Evolutionary conservation across 2,329 filamentous ascomycete species (phyloP).

Genomic region (Trichophyton verrucosum): DNA sequence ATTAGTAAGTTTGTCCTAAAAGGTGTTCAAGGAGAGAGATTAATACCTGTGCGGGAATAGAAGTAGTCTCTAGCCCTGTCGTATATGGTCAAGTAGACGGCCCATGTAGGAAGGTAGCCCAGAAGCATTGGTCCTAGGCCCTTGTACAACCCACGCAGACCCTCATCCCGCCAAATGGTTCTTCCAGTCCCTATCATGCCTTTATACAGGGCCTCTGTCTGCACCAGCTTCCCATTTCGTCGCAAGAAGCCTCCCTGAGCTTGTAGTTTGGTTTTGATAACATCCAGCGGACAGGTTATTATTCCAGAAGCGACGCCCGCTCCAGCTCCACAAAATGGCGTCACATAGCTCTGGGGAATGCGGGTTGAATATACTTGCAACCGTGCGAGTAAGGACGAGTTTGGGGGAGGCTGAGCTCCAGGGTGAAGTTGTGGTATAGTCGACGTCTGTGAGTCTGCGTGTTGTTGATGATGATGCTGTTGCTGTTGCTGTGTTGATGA

Average conservation of each 20-base stretch:
- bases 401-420: conserved; percentile 20
- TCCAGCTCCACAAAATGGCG: conserved; percentile 73
- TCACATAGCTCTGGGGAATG: conserved; percentile 50
- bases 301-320: conserved; percentile 88
- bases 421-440: conserved; percentile 17
- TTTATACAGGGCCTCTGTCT: conserved; percentile 55
- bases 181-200: conserved; percentile 76
- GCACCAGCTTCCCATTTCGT: conserved; percentile 26
- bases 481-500: conserved; percentile 11
- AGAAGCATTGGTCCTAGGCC: conserved; percentile 88
- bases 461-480: conserved; percentile 15
- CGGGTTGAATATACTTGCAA: conserved; percentile 33
- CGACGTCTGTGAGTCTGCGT: conserved; percentile 13
- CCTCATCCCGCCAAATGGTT: conserved; percentile 79
- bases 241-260: conserved; percentile 73
- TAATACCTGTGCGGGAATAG: conserved; percentile 50
- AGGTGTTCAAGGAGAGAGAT: conserved; percentile 13
- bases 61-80: conserved; percentile 72
- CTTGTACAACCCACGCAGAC: conserved; percentile 79
- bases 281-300: conserved; percentile 91
- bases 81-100: conserved; percentile 88
- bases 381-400: conserved; percentile 22
- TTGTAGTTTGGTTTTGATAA: conserved; percentile 97
- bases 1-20: neutral
- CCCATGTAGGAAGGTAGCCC: conserved; percentile 95